A percentile compares a stretch with the other conserved stretches of the same genome.
phyloP scores from a whole-genome alignment of 306 rosid genomes.

The Hippophae gyantsensis region DNA sequence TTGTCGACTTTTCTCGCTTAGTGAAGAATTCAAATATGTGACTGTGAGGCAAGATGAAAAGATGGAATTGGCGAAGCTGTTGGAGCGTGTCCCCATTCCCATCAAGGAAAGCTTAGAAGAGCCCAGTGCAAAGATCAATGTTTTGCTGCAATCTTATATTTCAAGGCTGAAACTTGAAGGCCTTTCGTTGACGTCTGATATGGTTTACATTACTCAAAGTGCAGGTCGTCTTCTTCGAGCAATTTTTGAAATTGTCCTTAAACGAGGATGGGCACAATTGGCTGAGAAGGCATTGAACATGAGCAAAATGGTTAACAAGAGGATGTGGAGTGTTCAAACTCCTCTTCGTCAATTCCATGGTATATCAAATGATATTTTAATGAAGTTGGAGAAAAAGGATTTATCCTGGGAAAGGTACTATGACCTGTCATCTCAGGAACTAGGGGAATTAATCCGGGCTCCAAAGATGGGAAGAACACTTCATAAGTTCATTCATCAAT shows the following conservation, averaged over 20 bases:
- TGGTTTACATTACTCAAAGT: conserved; percentile 98
- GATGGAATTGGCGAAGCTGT: conserved; percentile 80
- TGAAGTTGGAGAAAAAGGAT: conserved; percentile 84
- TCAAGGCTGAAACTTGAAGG: conserved; percentile 94
- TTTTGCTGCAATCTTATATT: conserved; percentile 82
- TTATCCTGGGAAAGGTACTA: conserved; percentile 95
- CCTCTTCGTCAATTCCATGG: conserved; percentile 89
- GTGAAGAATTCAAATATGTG: conserved; percentile 94
- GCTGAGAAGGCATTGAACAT: conserved; percentile 88
- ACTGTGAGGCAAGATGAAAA: conserved; percentile 90
- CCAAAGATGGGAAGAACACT: conserved; percentile 87
- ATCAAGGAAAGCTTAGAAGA: conserved; percentile 95
- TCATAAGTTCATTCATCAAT: conserved; percentile 76
- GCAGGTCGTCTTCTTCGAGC: conserved; percentile 99
- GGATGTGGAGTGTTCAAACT: conserved; percentile 93
- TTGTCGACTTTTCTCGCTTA: conserved; percentile 79
- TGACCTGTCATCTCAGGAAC: conserved; percentile 88
- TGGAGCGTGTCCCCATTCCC: conserved; percentile 91
- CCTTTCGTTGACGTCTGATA: conserved; percentile 82
- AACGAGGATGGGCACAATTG: conserved; percentile 93
- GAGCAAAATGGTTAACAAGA: conserved; percentile 81
- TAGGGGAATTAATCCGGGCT: conserved; percentile 79
- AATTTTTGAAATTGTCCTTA: conserved; percentile 83
- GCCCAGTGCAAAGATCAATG: conserved; percentile 94
- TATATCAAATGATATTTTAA: conserved; percentile 53